These are phyloP conservation scores for Exophiala oligosperma DNA, from an alignment of 2,329 filamentous ascomycete species.

Conservation along the genomic window DNA sequence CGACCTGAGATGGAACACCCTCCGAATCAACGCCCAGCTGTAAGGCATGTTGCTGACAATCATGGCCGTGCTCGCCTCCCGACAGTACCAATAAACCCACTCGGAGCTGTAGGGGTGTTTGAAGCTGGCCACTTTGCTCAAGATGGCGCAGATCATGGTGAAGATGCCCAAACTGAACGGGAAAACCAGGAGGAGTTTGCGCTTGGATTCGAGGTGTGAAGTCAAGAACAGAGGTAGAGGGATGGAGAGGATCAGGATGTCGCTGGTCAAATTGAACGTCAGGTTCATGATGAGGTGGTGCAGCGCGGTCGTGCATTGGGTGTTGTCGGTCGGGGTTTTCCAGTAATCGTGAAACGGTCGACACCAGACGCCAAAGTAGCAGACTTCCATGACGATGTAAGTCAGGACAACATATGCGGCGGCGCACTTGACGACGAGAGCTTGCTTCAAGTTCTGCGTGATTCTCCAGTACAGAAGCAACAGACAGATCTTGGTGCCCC, in stretches of 20 bases:
- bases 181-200: slow-evolving; percentile 55
- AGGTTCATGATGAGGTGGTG: slow-evolving; percentile 51
- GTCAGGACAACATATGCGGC: slow-evolving; percentile 45
- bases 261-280: slow-evolving; percentile 50
- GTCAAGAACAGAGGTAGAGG: slow-evolving; percentile 48
- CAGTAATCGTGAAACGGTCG: slow-evolving; percentile 54
- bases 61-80: slow-evolving; percentile 60
- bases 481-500: slow-evolving; percentile 56
- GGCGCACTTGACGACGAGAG: slow-evolving; percentile 41
- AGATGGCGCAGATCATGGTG: slow-evolving; percentile 56
- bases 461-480: slow-evolving; percentile 55
- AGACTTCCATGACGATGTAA: slow-evolving; percentile 51
- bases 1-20: slow-evolving; percentile 41
- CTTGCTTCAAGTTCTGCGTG: slow-evolving; percentile 41
- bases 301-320: slow-evolving; percentile 49
- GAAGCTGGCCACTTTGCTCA: slow-evolving; percentile 65
- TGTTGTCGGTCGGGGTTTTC: slow-evolving; percentile 47
- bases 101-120: slow-evolving; percentile 54
- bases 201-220: slow-evolving; percentile 40
- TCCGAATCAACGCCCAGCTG: slow-evolving; percentile 58
- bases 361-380: slow-evolving; percentile 58
- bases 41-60: slow-evolving; percentile 63
- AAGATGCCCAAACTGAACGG: slow-evolving; percentile 60
- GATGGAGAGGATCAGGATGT: slow-evolving; percentile 47
- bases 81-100: slow-evolving; percentile 63